These are phyloP conservation scores for Microdochium nivale DNA, from an alignment of 2,329 filamentous ascomycete genomes.

Conservation along the genomic window DNA sequence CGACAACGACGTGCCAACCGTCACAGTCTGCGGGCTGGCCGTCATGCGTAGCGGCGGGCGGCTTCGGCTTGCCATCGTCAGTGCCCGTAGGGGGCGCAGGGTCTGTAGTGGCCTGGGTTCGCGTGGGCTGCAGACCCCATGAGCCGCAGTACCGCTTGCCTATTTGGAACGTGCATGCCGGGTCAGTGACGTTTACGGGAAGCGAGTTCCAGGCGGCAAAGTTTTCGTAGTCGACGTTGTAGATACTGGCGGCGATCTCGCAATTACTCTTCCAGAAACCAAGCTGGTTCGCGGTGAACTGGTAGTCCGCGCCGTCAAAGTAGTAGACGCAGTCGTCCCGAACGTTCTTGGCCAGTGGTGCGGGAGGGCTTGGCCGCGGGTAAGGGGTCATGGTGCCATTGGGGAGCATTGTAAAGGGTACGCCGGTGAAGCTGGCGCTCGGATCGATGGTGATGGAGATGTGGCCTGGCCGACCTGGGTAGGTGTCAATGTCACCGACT, in stretches of 20 bases:
- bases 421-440: constrained; percentile 3
- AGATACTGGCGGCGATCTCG: constrained; percentile 5
- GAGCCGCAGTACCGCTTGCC: constrained; percentile 5
- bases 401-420: constrained; percentile 5
- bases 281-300: constrained; percentile 1
- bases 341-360: constrained; percentile 1
- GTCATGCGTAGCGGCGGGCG: neutral
- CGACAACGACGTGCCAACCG: neutral
- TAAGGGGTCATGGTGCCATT: constrained; percentile 5
- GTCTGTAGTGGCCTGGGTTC: neutral
- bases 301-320: constrained; percentile 7
- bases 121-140: constrained; percentile 1
- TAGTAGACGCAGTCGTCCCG: constrained; percentile 5
- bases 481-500: constrained; percentile 13
- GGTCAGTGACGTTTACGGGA: constrained; percentile 4
- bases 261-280: constrained; percentile 6
- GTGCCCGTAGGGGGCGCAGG: neutral
- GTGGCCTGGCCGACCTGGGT: constrained; percentile 3
- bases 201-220: constrained; percentile 11
- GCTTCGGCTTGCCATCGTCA: neutral
- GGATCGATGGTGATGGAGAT: constrained; percentile 5
- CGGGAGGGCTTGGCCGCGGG: constrained; percentile 1
- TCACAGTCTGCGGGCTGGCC: constrained; percentile 1
- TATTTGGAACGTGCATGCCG: constrained; percentile 2
- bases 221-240: constrained; percentile 5